Conservation (phyloP, 768 basidiomycete species). For the Collybiopsis luxurians region DNA sequence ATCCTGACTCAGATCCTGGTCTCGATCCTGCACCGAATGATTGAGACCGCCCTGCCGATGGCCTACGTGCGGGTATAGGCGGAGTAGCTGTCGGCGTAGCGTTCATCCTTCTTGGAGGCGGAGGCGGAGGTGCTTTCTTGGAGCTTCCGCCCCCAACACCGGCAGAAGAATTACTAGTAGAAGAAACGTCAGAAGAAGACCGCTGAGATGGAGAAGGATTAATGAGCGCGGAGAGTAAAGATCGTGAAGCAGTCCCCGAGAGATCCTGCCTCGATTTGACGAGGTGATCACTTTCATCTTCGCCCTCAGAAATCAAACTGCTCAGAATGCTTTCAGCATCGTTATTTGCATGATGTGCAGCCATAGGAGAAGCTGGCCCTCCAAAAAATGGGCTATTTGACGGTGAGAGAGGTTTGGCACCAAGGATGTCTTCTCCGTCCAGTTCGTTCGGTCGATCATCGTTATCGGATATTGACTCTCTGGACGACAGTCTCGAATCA, state of each 20-base stretch:
- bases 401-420: slow-evolving; percentile 40
- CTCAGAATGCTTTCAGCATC: slow-evolving; percentile 29
- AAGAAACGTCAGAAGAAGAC: slow-evolving; percentile 11
- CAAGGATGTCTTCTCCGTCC: slow-evolving; percentile 50
- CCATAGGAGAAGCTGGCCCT: slow-evolving; percentile 8
- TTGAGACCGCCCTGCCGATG: slow-evolving; percentile 16
- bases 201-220: slow-evolving; percentile 10
- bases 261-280: slow-evolving; percentile 1
- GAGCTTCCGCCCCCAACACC: slow-evolving; percentile 5
- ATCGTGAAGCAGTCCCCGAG: slow-evolving; percentile 3
- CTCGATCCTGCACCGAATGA: slow-evolving; percentile 6
- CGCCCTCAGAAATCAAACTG: slow-evolving; percentile 1
- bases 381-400: slow-evolving; percentile 42
- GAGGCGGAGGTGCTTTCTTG: slow-evolving; percentile 65
- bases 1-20: neutral
- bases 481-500: too few relatives aligned
- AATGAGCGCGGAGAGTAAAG: neutral
- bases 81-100: slow-evolving; percentile 34
- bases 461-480: slow-evolving; percentile 19
- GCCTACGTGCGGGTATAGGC: slow-evolving; percentile 45
- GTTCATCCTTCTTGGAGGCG: slow-evolving; percentile 46
- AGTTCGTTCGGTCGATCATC: slow-evolving; percentile 27
- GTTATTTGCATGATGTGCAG: slow-evolving; percentile 2
- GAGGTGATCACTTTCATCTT: slow-evolving; percentile 4
- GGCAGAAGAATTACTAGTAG: neutral